phyloP scores from a whole-genome alignment of 164 flowering plant genomes.

The Tinospora cordifolia region DNA sequence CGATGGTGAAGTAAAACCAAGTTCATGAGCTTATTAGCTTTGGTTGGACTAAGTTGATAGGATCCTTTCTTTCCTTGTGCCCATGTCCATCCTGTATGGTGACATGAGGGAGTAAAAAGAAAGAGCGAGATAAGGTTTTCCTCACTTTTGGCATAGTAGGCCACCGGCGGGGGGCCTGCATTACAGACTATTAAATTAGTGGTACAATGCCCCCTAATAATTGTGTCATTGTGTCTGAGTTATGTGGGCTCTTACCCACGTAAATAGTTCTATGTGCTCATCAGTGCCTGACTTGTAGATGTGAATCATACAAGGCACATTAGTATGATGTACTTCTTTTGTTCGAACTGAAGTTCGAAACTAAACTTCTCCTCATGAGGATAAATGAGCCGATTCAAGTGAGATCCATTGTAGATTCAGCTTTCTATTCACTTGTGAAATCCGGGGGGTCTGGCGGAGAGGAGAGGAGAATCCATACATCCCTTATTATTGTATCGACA shows the following conservation, averaged over 20 bases:
- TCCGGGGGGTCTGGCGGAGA: not conserved
- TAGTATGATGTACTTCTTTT: constrained; percentile 5
- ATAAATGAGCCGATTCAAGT: constrained; percentile 5
- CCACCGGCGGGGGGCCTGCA: not conserved
- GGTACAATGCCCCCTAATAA: not conserved
- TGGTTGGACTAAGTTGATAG: not conserved
- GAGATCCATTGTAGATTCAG: constrained; percentile 3
- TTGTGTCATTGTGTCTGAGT: not conserved
- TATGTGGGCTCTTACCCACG: constrained; percentile 2
- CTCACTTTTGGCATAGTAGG: too few relatives aligned
- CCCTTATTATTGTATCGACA: too few relatives aligned
- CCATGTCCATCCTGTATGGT: not conserved
- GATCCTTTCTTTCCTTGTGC: not conserved
- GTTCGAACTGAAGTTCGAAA: constrained; percentile 7
- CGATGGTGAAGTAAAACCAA: not conserved
- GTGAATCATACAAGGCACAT: constrained; percentile 11
- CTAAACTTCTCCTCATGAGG: constrained; percentile 2
- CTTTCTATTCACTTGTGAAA: not conserved
- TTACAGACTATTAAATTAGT: not conserved
- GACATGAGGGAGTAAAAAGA: not conserved
- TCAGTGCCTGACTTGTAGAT: constrained; percentile 6
- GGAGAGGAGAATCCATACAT: too few relatives aligned
- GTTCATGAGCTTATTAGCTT: not conserved
- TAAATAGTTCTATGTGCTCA: constrained; percentile 2
- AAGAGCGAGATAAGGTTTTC: not conserved